Evolutionary conservation across 2,329 filamentous ascomycete genomes (phyloP), one percentile per base, ranked within the genome.

Genomic region (Monosporascus sp.): DNA sequence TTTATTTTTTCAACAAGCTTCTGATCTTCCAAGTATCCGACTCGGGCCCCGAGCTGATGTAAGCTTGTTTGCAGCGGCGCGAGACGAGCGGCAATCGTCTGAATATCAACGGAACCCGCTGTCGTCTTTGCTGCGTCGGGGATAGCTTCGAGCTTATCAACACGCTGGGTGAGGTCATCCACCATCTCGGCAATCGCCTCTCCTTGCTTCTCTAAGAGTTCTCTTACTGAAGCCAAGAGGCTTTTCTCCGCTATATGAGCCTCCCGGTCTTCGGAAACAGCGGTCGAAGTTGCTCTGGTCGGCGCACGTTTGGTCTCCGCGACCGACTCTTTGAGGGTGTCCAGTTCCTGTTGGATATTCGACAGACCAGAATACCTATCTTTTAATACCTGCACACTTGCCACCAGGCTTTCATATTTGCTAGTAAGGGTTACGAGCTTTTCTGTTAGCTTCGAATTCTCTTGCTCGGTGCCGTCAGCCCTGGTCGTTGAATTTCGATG

Each of bases 101-200:
- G 11, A 34, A 14, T 34, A 9, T 34, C 31, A 34, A 14, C 31
- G 14, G 31, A 34, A 34, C 20, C n/a, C 44, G 26, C 7, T 9
- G 17, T 40, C 20, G 50, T 24, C 19, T 36, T 27, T 52, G 26
- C 4, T 16, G 27, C 17, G 11, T 50, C 52, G 26, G 55, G 3
- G 6, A 14, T 14, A 26, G 31, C 19, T 52, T 53, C 51, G 24
- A 58, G 20, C 20, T 40, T 50, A 7, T 58, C 36, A 9, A 56
- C 17, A 11, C 54, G 53, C 48, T 9, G 14, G 9, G 5, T 20
- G 4, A 53, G 17, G 3, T 44, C 53, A 31, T 63, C 59, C 5
- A 66, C 56, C 46, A 63, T 49, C 1, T 56, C 57, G 34, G 49
- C 56, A 43, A 56, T 53, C 1, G 49, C 31, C 8, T 62, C 48